Evolutionary conservation across 257 asterid species (phyloP), one percentile per base, ranked within the genome.

Genomic region (Gentiana dahurica): DNA sequence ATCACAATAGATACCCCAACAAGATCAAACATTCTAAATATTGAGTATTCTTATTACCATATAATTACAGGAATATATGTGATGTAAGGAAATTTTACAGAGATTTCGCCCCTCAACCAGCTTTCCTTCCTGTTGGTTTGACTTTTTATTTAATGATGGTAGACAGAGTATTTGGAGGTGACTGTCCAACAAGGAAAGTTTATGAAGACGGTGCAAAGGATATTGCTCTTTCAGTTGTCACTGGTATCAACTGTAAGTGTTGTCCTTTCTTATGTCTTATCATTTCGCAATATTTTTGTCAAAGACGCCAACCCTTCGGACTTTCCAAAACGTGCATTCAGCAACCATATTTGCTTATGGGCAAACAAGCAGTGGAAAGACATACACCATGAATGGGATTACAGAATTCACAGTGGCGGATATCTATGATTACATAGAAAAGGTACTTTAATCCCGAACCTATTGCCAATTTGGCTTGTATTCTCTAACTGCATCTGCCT

Each of bases 281-380:
- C 58, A 35, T 55, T 37, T 53, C 41, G 49, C 33, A n/a, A 24
- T 48, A 5, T 55, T 53, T 33, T 12, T 36, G 46, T 13, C 24
- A 49, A 37, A 37, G 13, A 54, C 53, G 39, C 46, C 43, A 55
- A 13, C 54, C 55, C 45, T 60, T 24, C 6, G 36, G 43, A 60
- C 48, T 36, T n/a, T 37, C 15, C 43, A 51, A 36, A 41, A n/a
- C 34, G 73, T 55, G 61, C 50, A 66, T 71, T 61, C 83, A 92
- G 99, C 99, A 38, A 88, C 99, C 65, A 78, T 92, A 56, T 92
- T 92, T 70, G 99, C 99, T 3, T 92, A 92, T 73, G 99, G 99
- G 58, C 97, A 88, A 81, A 92, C 99, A 63, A 92, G 97, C 78
- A 92, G 98, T 38, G 98, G 98, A 71, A 92, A 92, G 85, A 92